Evolutionary conservation across 768 basidiomycete species (phyloP).

Genomic region (Gloeopeniophorella convolvens): DNA sequence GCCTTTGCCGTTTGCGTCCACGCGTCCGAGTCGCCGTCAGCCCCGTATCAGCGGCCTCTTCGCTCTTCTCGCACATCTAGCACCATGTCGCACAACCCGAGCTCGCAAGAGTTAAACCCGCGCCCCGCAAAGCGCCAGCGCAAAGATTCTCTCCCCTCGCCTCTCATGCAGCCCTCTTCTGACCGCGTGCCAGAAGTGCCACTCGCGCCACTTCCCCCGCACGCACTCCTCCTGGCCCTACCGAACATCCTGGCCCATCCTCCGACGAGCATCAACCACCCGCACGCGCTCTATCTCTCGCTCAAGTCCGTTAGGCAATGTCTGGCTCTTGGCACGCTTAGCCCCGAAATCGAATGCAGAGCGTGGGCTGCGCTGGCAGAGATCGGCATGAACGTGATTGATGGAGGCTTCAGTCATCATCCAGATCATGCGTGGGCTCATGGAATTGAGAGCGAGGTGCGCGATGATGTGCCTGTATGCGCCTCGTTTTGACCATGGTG

Average conservation of each 20-base stretch:
- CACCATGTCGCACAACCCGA: slow-evolving; percentile 20
- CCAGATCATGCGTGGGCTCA: slow-evolving; percentile 38
- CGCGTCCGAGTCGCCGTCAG: too few relatives aligned
- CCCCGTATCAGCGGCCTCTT: too few relatives aligned
- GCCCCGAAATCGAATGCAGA: slow-evolving; percentile 56
- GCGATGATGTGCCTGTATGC: slow-evolving; percentile 6
- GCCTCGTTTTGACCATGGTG: not conserved
- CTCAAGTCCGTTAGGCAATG: slow-evolving; percentile 50
- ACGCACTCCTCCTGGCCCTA: slow-evolving; percentile 52
- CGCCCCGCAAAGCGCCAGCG: slow-evolving; percentile 75
- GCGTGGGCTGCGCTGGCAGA: slow-evolving; percentile 69
- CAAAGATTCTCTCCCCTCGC: slow-evolving; percentile 27
- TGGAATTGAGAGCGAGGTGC: slow-evolving; percentile 51
- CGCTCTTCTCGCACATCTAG: not conserved
- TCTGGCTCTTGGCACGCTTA: slow-evolving; percentile 42
- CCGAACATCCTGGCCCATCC: slow-evolving; percentile 59
- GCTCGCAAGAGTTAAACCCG: too few relatives aligned
- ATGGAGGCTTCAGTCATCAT: slow-evolving; percentile 35
- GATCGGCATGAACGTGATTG: slow-evolving; percentile 52
- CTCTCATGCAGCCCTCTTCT: too few relatives aligned
- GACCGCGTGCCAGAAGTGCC: not conserved
- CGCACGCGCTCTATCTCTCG: slow-evolving; percentile 49
- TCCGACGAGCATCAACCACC: slow-evolving; percentile 51
- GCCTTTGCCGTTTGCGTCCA: too few relatives aligned
- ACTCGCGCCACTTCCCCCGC: slow-evolving; percentile 34